These are phyloP conservation scores for Fraxinus velutina DNA, from an alignment of 305 asterid species.

Conservation along the genomic window DNA sequence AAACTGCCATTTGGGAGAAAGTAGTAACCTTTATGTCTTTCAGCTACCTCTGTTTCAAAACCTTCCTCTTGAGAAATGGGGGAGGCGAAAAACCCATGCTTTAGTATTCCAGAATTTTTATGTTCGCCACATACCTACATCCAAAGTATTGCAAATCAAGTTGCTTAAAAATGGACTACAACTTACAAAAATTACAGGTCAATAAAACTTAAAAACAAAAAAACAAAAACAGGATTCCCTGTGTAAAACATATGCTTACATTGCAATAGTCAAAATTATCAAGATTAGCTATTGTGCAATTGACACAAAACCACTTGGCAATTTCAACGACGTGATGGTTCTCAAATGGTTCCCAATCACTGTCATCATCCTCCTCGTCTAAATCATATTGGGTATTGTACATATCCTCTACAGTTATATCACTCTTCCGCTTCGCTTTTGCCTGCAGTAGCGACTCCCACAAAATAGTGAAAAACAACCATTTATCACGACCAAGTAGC, in stretches of 20 bases:
- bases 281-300: slow-evolving; percentile 76
- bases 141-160: slow-evolving; percentile 12
- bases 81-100: slow-evolving; percentile 68
- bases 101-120: slow-evolving; percentile 81
- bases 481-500: not conserved
- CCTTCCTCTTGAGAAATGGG: slow-evolving; percentile 42
- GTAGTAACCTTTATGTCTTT: slow-evolving; percentile 46
- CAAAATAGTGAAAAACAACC: not conserved
- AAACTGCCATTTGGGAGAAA: slow-evolving; percentile 11
- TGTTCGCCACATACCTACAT: slow-evolving; percentile 79
- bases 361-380: slow-evolving; percentile 63
- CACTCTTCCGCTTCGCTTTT: slow-evolving; percentile 43
- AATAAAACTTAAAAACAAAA: not conserved
- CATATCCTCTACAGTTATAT: slow-evolving; percentile 65
- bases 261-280: slow-evolving; percentile 51
- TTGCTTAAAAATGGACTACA: slow-evolving; percentile 1
- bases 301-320: slow-evolving; percentile 79
- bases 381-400: slow-evolving; percentile 49
- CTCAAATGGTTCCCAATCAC: slow-evolving; percentile 78
- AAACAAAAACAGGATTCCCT: not conserved
- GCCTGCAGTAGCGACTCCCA: slow-evolving; percentile 41
- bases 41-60: slow-evolving; percentile 37
- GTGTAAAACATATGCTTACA: slow-evolving; percentile 38
- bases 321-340: slow-evolving; percentile 34
- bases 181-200: not conserved